A percentile compares a stretch with the other conserved stretches of the same genome.
phyloP scores from a whole-genome alignment of 495 filamentous ascomycete species.

The Penicillium silybi region DNA sequence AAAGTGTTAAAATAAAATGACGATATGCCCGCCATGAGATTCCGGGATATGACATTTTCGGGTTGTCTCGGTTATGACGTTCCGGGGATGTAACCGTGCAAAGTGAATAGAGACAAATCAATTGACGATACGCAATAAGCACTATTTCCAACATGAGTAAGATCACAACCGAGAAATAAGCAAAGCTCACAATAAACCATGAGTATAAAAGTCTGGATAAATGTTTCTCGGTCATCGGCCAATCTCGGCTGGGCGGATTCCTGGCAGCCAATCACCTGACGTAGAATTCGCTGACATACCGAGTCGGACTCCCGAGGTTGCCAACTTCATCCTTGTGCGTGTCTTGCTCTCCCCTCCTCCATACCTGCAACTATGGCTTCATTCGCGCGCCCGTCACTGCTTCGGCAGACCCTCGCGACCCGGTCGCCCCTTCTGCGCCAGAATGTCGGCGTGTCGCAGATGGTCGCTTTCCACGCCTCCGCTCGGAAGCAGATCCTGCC shows the following conservation, averaged over 20 bases:
- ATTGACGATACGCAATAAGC: not conserved
- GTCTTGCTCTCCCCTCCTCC: conserved; percentile 19
- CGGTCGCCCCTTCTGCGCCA: conserved; percentile 35
- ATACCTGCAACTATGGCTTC: conserved; percentile 37
- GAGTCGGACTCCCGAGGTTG: conserved; percentile 44
- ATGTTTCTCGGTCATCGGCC: conserved; percentile 32
- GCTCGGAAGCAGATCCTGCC: conserved; percentile 64
- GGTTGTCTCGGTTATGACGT: conserved; percentile 9
- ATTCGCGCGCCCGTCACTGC: conserved; percentile 39
- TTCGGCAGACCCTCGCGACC: conserved; percentile 39
- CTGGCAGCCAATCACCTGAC: conserved; percentile 39
- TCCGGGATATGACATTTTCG: not conserved
- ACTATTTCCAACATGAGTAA: not conserved
- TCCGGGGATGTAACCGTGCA: not conserved
- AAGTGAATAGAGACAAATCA: not conserved
- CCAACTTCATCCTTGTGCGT: conserved; percentile 37
- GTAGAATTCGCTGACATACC: conserved; percentile 43
- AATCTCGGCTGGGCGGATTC: conserved; percentile 44
- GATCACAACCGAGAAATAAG: not conserved
- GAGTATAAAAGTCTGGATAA: not conserved
- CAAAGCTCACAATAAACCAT: not conserved
- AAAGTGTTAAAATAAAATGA: conserved; percentile 6
- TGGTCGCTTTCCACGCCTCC: conserved; percentile 71
- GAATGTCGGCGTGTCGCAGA: conserved; percentile 42
- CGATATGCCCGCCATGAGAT: conserved; percentile 9